Conservation (phyloP, 2,329 filamentous ascomycete genomes). For the Xenoacremonium recifei region DNA sequence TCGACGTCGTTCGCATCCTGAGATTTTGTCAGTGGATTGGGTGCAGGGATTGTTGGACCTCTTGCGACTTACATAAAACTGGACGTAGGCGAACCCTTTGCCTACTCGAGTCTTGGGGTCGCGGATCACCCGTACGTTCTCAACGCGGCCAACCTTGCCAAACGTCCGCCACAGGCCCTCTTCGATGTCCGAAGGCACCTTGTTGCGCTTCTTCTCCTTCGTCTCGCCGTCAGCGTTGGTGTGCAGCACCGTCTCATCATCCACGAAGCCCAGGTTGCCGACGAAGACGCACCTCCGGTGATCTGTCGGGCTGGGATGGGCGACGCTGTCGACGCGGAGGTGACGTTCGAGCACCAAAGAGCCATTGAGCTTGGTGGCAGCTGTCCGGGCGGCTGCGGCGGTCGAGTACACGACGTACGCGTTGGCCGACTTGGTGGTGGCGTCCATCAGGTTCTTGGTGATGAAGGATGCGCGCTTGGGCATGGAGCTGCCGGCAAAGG, state of each 20-base stretch:
- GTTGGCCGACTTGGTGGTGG: constrained; percentile 90
- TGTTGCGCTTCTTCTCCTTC: constrained; percentile 70
- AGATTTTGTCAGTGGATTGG: constrained; percentile 9
- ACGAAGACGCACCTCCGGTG: constrained; percentile 93
- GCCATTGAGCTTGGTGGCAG: constrained; percentile 77
- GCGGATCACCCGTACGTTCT: constrained; percentile 89
- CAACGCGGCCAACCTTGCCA: constrained; percentile 71
- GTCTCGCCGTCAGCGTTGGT: constrained; percentile 64
- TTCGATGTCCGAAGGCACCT: constrained; percentile 79
- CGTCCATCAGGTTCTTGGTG: constrained; percentile 84
- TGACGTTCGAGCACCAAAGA: constrained; percentile 82
- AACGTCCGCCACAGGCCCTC: constrained; percentile 90
- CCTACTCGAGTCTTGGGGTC: constrained; percentile 89
- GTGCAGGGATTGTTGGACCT: constrained; percentile 1
- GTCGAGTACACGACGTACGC: constrained; percentile 91
- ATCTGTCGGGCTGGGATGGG: constrained; percentile 79
- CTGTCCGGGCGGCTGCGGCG: constrained; percentile 70
- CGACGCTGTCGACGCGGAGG: constrained; percentile 85
- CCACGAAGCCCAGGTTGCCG: constrained; percentile 93
- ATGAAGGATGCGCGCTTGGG: constrained; percentile 95
- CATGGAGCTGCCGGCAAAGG: constrained; percentile 72
- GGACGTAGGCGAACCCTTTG: constrained; percentile 96
- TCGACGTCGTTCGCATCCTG: constrained; percentile 85
- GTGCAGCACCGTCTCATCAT: constrained; percentile 75
- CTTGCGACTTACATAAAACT: constrained; percentile 68